Conservation (phyloP, 73 alveolate genomes). For the Stentor coeruleus region DNA sequence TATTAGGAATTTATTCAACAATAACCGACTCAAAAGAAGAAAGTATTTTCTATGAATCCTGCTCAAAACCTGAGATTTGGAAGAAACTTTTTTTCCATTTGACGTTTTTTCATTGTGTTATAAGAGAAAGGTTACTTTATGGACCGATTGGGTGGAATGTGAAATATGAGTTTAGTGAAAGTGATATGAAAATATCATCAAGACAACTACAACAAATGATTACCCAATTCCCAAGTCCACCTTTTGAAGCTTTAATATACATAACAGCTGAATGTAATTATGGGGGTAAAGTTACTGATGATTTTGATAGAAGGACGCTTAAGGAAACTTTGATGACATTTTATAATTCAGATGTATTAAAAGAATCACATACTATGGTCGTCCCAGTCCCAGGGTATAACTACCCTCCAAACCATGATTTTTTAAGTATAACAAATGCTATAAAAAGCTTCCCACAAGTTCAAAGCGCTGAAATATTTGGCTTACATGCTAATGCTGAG, state of each 20-base stretch:
- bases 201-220: conserved; percentile 82
- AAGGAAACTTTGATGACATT: conserved; percentile 77
- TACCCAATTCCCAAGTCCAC: conserved; percentile 70
- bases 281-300: conserved; percentile 99
- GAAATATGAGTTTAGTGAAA: conserved; percentile 94
- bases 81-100: conserved; percentile 50
- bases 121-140: conserved; percentile 96
- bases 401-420: conserved; percentile 71
- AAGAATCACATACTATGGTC: conserved; percentile 56
- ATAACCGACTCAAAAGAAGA: conserved; percentile 60
- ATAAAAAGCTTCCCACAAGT: conserved; percentile 76
- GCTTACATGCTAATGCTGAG: conserved; percentile 86
- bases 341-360: conserved; percentile 56
- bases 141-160: conserved; percentile 99
- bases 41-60: conserved; percentile 51
- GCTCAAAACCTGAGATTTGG: conserved; percentile 55
- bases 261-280: conserved; percentile 94
- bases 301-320: conserved; percentile 90
- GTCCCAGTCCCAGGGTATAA: conserved; percentile 65
- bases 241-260: conserved; percentile 88
- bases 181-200: conserved; percentile 87
- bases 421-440: conserved; percentile 73
- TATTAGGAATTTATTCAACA: conserved; percentile 65
- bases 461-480: conserved; percentile 82
- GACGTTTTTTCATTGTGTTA: conserved; percentile 84